Evolutionary conservation across 2,329 filamentous ascomycete genomes (phyloP).

Genomic region (Penicillium psychrosexuale): DNA sequence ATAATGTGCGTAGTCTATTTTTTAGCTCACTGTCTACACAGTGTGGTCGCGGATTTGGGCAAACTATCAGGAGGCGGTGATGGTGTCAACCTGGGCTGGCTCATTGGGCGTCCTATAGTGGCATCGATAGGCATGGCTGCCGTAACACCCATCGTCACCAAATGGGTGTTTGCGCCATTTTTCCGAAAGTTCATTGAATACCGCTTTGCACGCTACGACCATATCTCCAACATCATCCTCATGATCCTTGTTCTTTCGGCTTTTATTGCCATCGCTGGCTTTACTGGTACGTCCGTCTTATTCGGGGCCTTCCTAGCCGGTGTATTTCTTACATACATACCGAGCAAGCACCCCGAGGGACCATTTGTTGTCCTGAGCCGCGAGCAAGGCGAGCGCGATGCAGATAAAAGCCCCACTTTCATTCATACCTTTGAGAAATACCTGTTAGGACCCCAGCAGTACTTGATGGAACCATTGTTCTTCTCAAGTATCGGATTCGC

Average conservation of each 20-base stretch:
- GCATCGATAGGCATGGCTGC: slow-evolving; percentile 38
- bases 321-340: slow-evolving; percentile 37
- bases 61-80: slow-evolving; percentile 16
- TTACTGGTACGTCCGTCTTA: slow-evolving; percentile 38
- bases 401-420: slow-evolving; percentile 37
- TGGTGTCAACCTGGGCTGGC: slow-evolving; percentile 33
- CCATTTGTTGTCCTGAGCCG: slow-evolving; percentile 37
- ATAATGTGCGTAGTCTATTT: background rate
- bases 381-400: slow-evolving; percentile 33
- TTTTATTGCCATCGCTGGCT: slow-evolving; percentile 36
- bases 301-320: slow-evolving; percentile 40
- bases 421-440: slow-evolving; percentile 41
- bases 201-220: slow-evolving; percentile 33
- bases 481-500: slow-evolving; percentile 34
- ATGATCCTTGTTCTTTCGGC: slow-evolving; percentile 35
- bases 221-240: slow-evolving; percentile 34
- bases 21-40: background rate
- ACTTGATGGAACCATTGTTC: slow-evolving; percentile 34
- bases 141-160: slow-evolving; percentile 36
- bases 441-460: slow-evolving; percentile 33
- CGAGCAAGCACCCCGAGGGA: slow-evolving; percentile 35
- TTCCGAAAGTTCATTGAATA: slow-evolving; percentile 37
- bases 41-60: slow-evolving; percentile 35
- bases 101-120: slow-evolving; percentile 40
- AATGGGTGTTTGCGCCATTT: slow-evolving; percentile 39